Evolutionary conservation across 768 basidiomycete species (phyloP).

Genomic region (Rhodocollybia butyracea): DNA sequence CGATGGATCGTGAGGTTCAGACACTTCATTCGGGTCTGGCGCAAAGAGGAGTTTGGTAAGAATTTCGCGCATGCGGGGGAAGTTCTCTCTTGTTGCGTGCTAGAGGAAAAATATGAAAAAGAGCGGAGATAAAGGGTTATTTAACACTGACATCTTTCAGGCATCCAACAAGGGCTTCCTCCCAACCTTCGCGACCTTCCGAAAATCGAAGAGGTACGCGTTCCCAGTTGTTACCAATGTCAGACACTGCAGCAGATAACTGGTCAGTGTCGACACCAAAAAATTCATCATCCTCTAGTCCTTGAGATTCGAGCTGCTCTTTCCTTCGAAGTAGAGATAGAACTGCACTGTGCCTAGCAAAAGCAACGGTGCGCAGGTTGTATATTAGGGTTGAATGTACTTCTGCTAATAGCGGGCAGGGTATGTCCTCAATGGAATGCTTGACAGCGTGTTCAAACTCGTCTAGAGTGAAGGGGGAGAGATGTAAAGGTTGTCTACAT

Average conservation of each 20-base stretch:
- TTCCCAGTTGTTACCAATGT: slow-evolving; percentile 86
- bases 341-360: slow-evolving; percentile 71
- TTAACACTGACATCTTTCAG: slow-evolving; percentile 75
- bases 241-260: slow-evolving; percentile 67
- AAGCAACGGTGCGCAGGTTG: slow-evolving; percentile 79
- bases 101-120: slow-evolving; percentile 26
- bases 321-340: slow-evolving; percentile 56
- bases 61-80: slow-evolving; percentile 70
- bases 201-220: slow-evolving; percentile 66
- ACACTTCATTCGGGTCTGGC: slow-evolving; percentile 38
- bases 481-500: slow-evolving; percentile 75
- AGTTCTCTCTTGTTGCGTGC: slow-evolving; percentile 72
- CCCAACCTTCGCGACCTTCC: slow-evolving; percentile 86
- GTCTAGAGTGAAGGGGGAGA: slow-evolving; percentile 89
- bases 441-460: slow-evolving; percentile 87
- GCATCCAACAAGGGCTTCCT: slow-evolving; percentile 85
- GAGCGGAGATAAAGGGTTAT: slow-evolving; percentile 1
- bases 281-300: slow-evolving; percentile 37
- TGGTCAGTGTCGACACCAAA: slow-evolving; percentile 62
- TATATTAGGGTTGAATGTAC: slow-evolving; percentile 89
- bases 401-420: slow-evolving; percentile 80
- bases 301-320: slow-evolving; percentile 37
- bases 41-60: slow-evolving; percentile 72
- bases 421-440: slow-evolving; percentile 65
- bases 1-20: slow-evolving; percentile 33